Evolutionary conservation across 805 yeast species (phyloP), one percentile per base, ranked within the genome.

Genomic region (Saccharomycopsis amapae): DNA sequence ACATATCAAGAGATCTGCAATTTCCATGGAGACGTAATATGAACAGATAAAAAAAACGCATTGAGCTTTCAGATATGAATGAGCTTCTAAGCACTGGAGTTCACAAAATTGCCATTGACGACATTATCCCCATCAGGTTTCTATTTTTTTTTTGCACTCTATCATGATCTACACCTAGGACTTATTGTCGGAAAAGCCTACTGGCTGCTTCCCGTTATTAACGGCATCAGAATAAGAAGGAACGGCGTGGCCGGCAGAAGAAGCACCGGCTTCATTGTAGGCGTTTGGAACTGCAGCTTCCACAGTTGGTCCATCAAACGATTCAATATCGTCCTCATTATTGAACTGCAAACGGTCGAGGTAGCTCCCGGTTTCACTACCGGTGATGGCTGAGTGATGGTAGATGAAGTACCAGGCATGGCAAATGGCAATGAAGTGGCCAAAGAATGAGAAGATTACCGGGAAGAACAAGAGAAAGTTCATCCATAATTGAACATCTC

Each of bases 381-480:
- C 49, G 12, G 51, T 50, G 18, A 47, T 33, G 12, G 26, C 38
- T 4, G 51, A 47, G 4, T 30, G 46, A 13, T 45, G 43, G 40
- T 54, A 54, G 6, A 54, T 48, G 12, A 53, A 45, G 40, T 44
- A 54, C 45, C 55, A 48, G 20, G 55, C 55, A 47, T 54, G 54
- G 17, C 42, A 22, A 19, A 49, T 43, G 2, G 54, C 55, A n/a
- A 50, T 32, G 7, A 47, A 15, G 26, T 51, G 53, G n/a, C 53
- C 52, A 30, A 46, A 48, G n/a, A n/a, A 22, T 10, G 35, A 20
- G 38, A 51, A 45, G 12, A 50, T 5, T 5, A 50, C 38, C 3
- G 51, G 46, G 38, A 47, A 51, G 45, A 42, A 49, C 13, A 51
- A 40, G 5, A 51, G 10, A 32, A 50, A 28, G 23, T 50, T 50